phyloP scores from a whole-genome alignment of 371 early-diverging fungal genomes.

The Mucor indicus region DNA sequence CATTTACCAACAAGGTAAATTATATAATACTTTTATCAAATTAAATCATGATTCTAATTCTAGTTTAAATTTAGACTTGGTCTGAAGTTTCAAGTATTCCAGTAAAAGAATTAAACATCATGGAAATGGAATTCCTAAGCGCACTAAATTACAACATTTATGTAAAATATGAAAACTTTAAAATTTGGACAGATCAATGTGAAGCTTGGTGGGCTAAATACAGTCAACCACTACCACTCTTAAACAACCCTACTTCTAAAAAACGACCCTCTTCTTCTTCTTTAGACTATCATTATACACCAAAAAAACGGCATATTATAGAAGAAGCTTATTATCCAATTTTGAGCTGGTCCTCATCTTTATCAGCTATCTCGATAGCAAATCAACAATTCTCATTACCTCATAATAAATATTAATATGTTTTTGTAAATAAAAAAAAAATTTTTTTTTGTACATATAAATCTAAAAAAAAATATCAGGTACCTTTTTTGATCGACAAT shows the following conservation, averaged over 20 bases:
- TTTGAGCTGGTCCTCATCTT: neutral
- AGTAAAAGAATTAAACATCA: constrained; percentile 61
- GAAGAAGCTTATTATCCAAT: too few species aligned
- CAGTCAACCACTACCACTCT: too few species aligned
- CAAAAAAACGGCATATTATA: too few species aligned
- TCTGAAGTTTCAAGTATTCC: constrained; percentile 67
- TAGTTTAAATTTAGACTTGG: constrained; percentile 54
- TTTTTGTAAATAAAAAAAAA: too few species aligned
- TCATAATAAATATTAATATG: too few species aligned
- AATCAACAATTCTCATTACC: too few species aligned
- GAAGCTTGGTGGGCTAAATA: constrained; percentile 24
- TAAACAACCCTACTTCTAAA: too few species aligned
- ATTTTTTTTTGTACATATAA: too few species aligned
- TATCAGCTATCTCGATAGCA: too few species aligned
- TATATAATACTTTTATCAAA: too few species aligned
- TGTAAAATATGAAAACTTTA: constrained; percentile 36
- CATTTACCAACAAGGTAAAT: constrained; percentile 60
- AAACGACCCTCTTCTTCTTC: constrained; percentile 1
- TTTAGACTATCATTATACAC: too few species aligned
- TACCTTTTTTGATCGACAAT: too few species aligned
- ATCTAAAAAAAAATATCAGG: neutral
- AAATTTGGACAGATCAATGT: constrained; percentile 38
- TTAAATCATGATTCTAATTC: neutral
- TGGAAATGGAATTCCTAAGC: constrained; percentile 72
- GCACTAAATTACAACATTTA: constrained; percentile 54